Percentiles rank a stretch among this genome's conserved stretches.
Conservation (phyloP, 768 basidiomycete genomes). For the Mycena crocata region DNA sequence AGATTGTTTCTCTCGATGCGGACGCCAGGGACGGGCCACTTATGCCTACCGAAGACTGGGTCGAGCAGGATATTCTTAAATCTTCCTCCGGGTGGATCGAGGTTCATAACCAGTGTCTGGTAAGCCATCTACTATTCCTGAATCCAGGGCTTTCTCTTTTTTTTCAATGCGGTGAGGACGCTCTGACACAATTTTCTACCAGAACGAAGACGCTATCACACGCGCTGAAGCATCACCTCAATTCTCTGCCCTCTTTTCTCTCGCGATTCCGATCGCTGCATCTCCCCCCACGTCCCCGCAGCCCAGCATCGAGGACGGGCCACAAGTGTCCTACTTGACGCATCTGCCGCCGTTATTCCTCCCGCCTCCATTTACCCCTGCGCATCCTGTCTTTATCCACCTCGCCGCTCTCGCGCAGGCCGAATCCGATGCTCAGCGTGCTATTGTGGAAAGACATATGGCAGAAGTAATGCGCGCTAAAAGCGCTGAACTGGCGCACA, state of each 20-base stretch:
- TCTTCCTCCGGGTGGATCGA: constrained; percentile 81
- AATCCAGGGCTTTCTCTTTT: background rate
- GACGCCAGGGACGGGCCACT: constrained; percentile 73
- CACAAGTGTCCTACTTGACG: constrained; percentile 57
- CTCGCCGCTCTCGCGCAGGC: constrained; percentile 68
- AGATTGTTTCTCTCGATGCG: constrained; percentile 65
- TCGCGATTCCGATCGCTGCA: constrained; percentile 54
- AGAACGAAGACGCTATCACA: constrained; percentile 54
- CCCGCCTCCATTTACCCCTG: constrained; percentile 81
- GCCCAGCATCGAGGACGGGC: constrained; percentile 37
- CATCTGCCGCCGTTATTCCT: constrained; percentile 72
- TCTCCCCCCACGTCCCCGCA: constrained; percentile 40
- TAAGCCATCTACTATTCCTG: constrained; percentile 53
- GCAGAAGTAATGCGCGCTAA: constrained; percentile 69
- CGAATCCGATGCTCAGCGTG: constrained; percentile 65
- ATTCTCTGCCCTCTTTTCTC: constrained; percentile 59
- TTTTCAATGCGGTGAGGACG: constrained; percentile 2
- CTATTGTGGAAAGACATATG: constrained; percentile 61
- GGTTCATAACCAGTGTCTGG: constrained; percentile 72
- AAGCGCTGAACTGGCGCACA: constrained; percentile 42
- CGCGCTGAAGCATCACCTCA: constrained; percentile 52
- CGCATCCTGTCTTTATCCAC: constrained; percentile 77
- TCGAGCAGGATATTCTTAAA: constrained; percentile 77
- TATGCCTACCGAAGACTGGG: constrained; percentile 81
- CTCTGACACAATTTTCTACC: constrained; percentile 23